These are phyloP conservation scores for Climacium dendroides DNA, from an alignment of 225 moss, liverwort and hornwort species.

Conservation along the genomic window DNA sequence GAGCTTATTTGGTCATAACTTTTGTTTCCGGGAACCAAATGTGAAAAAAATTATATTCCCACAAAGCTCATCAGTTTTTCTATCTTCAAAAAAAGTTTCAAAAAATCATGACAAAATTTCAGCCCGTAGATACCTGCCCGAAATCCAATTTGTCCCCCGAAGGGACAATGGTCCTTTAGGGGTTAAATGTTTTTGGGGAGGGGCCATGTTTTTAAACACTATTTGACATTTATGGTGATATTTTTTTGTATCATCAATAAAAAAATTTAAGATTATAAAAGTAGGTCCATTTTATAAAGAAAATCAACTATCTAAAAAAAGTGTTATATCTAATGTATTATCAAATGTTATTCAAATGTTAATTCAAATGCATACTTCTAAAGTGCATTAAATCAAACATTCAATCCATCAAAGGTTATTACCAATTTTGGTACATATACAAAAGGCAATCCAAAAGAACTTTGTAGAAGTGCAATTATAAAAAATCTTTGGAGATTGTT, in stretches of 20 bases:
- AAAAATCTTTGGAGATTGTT: neutral
- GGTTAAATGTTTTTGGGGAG: too few species aligned
- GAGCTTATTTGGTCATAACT: too few species aligned
- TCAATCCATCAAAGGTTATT: neutral
- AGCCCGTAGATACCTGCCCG: too few species aligned
- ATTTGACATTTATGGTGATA: fast-evolving
- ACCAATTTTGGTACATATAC: neutral
- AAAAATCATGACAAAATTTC: too few species aligned
- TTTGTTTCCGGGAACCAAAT: too few species aligned
- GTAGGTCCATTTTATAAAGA: neutral
- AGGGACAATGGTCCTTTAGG: too few species aligned
- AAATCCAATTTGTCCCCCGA: too few species aligned
- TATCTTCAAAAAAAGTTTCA: too few species aligned
- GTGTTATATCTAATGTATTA: too few species aligned
- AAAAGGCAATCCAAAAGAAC: neutral
- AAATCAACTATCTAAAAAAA: fast-evolving
- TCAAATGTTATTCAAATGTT: neutral
- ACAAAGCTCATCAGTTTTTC: too few species aligned
- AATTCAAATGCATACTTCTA: neutral
- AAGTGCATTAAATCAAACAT: neutral
- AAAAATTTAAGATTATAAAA: neutral
- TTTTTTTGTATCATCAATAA: neutral
- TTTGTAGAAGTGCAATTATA: too few species aligned
- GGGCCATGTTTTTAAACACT: neutral
- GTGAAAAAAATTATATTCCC: too few species aligned